phyloP scores from a whole-genome alignment of 2,329 filamentous ascomycete genomes.

The Neopestalotiopsis sp. region DNA sequence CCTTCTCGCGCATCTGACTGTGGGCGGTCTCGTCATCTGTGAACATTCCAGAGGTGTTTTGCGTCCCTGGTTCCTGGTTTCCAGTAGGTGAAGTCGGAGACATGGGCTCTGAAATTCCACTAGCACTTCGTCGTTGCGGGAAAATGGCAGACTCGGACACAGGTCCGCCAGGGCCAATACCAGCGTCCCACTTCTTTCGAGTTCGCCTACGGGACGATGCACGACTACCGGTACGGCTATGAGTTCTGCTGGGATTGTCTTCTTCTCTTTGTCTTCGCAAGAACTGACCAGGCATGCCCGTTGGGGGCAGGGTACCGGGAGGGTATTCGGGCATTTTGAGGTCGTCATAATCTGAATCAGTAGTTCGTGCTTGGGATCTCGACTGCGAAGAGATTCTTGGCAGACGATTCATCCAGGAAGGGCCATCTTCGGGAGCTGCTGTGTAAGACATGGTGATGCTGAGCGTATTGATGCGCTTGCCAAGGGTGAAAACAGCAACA shows the following conservation, averaged over 20 bases:
- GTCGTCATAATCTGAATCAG: conserved; percentile 74
- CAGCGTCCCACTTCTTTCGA: conserved; percentile 72
- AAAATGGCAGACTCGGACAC: conserved; percentile 89
- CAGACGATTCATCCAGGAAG: conserved; percentile 93
- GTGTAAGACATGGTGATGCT: conserved; percentile 97
- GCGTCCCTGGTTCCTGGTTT: conserved; percentile 25
- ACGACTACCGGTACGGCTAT: conserved; percentile 52
- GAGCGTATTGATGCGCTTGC: conserved; percentile 97
- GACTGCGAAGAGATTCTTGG: conserved; percentile 72
- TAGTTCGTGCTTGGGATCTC: conserved; percentile 83
- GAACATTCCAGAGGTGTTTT: conserved; percentile 32
- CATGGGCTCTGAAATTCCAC: conserved; percentile 39
- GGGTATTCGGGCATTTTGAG: conserved; percentile 65
- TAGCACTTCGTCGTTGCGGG: conserved; percentile 57
- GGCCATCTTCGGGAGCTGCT: conserved; percentile 83
- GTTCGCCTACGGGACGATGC: conserved; percentile 68
- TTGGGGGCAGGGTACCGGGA: conserved; percentile 73
- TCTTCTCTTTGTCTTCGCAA: conserved; percentile 85
- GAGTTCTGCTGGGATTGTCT: conserved; percentile 56
- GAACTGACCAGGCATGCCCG: conserved; percentile 77
- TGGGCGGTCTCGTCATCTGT: conserved; percentile 7
- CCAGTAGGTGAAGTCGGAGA: conserved; percentile 30
- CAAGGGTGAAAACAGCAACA: conserved; percentile 94
- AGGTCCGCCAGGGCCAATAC: conserved; percentile 82
- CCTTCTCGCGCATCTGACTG: conserved; percentile 15